These are phyloP conservation scores for Cerioporus squamosus DNA, from an alignment of 1,284 basidiomycete genomes.

Conservation along the genomic window DNA sequence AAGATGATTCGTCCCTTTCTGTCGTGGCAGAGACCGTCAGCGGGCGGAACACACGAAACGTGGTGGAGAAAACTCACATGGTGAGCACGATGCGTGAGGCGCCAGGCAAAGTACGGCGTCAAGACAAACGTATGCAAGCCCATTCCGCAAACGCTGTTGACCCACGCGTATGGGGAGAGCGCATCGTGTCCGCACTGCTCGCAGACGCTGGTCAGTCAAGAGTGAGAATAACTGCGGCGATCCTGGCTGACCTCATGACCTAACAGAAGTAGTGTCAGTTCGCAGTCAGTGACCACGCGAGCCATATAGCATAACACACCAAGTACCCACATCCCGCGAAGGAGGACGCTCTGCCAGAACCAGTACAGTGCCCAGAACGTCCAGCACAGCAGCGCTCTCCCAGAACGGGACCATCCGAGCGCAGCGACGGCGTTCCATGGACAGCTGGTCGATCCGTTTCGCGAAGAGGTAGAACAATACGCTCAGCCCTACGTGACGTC, in stretches of 20 bases:
- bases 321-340: conserved; percentile 34
- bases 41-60: neutral
- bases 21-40: neutral
- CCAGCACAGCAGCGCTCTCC: conserved; percentile 9
- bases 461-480: conserved; percentile 29
- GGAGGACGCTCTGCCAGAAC: conserved; percentile 35
- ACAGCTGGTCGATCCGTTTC: conserved; percentile 25
- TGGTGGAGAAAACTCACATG: conserved; percentile 23
- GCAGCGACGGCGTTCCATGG: neutral
- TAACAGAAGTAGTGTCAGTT: neutral
- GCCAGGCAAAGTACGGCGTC: conserved; percentile 56
- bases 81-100: conserved; percentile 51
- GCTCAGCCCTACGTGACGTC: conserved; percentile 39
- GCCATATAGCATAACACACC: conserved; percentile 20
- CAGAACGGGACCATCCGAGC: neutral
- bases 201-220: too few species aligned
- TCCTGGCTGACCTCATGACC: conserved; percentile 29
- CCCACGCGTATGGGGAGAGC: conserved; percentile 23
- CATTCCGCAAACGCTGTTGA: conserved; percentile 36
- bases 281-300: neutral
- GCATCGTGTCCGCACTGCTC: conserved; percentile 38
- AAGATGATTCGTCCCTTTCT: conserved; percentile 41
- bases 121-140: conserved; percentile 45
- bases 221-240: neutral
- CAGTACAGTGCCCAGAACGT: conserved; percentile 32